Conservation (phyloP, 164 flowering plant genomes). For the Buxus sempervirens region DNA sequence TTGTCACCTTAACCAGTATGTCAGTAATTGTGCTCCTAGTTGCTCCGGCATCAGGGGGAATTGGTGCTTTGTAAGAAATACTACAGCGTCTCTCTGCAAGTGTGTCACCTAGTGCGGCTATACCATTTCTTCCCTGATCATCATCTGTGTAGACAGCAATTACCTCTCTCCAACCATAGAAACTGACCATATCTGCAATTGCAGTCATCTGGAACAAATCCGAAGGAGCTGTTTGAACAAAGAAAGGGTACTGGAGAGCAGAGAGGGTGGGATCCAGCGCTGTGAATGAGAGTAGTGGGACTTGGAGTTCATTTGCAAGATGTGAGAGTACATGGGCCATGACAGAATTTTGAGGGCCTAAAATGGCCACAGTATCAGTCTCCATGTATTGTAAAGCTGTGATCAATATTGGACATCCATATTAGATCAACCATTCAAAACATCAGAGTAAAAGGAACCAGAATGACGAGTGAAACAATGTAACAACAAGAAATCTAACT, state of each 20-base stretch:
- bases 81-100: conserved; percentile 42
- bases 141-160: conserved; percentile 49
- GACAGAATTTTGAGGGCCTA: conserved; percentile 55
- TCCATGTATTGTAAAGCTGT: conserved; percentile 51
- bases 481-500: neutral
- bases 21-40: conserved; percentile 17
- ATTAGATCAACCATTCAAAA: neutral
- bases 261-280: conserved; percentile 61
- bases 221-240: conserved; percentile 63
- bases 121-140: conserved; percentile 50
- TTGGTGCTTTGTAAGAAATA: conserved; percentile 44
- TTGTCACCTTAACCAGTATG: conserved; percentile 32
- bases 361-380: conserved; percentile 51
- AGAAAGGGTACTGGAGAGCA: conserved; percentile 61
- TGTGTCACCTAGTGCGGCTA: conserved; percentile 41
- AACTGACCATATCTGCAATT: conserved; percentile 52
- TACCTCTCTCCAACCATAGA: conserved; percentile 50
- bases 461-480: neutral
- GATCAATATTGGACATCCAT: neutral
- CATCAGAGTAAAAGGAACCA: neutral
- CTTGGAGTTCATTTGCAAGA: conserved; percentile 60
- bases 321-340: conserved; percentile 67
- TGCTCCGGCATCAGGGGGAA: conserved; percentile 38
- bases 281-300: conserved; percentile 60
- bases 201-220: conserved; percentile 62